A percentile compares a stretch with the other conserved stretches of the same genome.
Evolutionary conservation across 139 green algal species (phyloP).

Genomic region (Deuterostichococcus epilithicus): DNA sequence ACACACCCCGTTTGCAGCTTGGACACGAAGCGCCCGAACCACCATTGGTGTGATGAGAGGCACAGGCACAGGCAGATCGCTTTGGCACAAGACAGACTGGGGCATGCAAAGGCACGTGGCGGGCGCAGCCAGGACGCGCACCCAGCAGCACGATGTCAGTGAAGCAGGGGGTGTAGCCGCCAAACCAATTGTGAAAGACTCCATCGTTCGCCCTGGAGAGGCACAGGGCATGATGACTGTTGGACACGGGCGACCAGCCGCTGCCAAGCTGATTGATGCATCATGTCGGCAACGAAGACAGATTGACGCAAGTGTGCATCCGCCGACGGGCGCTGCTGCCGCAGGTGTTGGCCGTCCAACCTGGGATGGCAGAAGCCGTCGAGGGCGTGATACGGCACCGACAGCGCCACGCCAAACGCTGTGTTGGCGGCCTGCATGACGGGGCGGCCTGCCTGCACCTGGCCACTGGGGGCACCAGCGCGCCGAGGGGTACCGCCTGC

Average conservation of each 20-base stretch:
- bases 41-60: background rate
- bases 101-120: background rate
- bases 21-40: background rate
- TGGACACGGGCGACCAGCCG: too few relatives aligned
- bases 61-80: conserved; percentile 22
- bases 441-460: too few relatives aligned
- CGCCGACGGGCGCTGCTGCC: too few relatives aligned
- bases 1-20: background rate
- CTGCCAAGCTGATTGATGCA: background rate
- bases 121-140: background rate
- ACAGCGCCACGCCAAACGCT: background rate
- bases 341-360: too few relatives aligned
- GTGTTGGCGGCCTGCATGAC: background rate
- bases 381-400: background rate
- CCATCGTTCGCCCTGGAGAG: conserved; percentile 4
- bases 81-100: conserved; percentile 5
- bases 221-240: background rate
- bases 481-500: too few relatives aligned
- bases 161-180: conserved; percentile 31
- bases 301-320: too few relatives aligned
- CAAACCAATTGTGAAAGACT: conserved; percentile 10
- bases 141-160: conserved; percentile 27
- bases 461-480: too few relatives aligned
- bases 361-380: background rate
- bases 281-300: too few relatives aligned